Percentiles rank a stretch among this genome's conserved stretches.
Conservation (phyloP, 106 monocot species). For the Chionographis japonica region DNA sequence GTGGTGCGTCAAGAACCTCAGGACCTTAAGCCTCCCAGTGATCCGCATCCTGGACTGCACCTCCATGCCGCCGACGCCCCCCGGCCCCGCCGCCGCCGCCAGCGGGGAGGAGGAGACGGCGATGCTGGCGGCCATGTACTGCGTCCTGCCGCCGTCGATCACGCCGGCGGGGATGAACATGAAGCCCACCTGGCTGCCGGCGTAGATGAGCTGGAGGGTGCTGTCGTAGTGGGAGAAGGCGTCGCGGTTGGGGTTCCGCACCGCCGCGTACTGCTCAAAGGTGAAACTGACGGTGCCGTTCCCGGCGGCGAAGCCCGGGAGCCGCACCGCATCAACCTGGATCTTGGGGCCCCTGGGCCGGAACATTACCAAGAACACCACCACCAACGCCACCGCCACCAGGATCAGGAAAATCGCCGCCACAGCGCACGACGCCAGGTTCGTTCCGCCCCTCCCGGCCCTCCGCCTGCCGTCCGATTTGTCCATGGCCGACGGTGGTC, state of each 20-base stretch:
- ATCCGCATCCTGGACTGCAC: constrained; percentile 52
- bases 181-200: constrained; percentile 27
- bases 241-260: constrained; percentile 51
- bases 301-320: constrained; percentile 16
- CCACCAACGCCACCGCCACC: background rate
- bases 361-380: constrained; percentile 32
- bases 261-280: constrained; percentile 39
- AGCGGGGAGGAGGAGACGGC: constrained; percentile 33
- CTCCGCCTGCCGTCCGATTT: background rate
- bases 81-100: background rate
- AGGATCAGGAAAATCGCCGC: constrained; percentile 22
- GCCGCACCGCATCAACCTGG: constrained; percentile 21
- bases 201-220: constrained; percentile 30
- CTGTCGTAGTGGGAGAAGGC: constrained; percentile 42
- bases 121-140: constrained; percentile 57
- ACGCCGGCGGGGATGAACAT: constrained; percentile 49
- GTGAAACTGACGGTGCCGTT: constrained; percentile 35
- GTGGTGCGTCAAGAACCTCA: constrained; percentile 51
- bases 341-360: constrained; percentile 26
- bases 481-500: too few species aligned
- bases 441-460: background rate
- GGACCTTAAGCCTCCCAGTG: constrained; percentile 49
- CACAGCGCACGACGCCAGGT: constrained; percentile 21
- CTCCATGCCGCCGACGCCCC: constrained; percentile 21
- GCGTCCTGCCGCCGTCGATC: constrained; percentile 40